A percentile compares a stretch with the other conserved stretches of the same genome.
phyloP scores from a whole-genome alignment of 495 filamentous ascomycete genomes.

The Tuber microsphaerosporum region DNA sequence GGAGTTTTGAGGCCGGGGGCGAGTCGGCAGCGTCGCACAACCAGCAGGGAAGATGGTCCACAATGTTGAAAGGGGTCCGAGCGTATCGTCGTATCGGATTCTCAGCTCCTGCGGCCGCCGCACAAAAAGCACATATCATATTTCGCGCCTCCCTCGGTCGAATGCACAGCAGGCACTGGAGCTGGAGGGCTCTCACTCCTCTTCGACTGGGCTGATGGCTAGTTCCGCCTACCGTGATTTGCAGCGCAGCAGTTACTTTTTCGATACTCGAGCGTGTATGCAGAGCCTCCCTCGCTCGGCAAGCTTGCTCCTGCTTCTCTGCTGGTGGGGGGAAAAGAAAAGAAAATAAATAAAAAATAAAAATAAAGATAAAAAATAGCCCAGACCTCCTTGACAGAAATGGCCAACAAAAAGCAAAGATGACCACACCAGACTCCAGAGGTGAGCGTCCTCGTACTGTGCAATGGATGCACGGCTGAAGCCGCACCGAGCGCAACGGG shows the following conservation, averaged over 20 bases:
- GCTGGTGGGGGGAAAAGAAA: not conserved
- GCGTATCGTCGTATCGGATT: slow-evolving; percentile 38
- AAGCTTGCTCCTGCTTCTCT: not conserved
- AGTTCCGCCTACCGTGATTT: slow-evolving; percentile 31
- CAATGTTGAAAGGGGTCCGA: slow-evolving; percentile 28
- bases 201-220: slow-evolving; percentile 24
- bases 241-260: slow-evolving; percentile 28
- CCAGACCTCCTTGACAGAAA: not conserved
- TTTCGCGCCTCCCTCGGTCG: slow-evolving; percentile 35
- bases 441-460: not conserved
- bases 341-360: no score
- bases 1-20: slow-evolving; percentile 25
- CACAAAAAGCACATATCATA: slow-evolving; percentile 26
- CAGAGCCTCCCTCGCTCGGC: slow-evolving; percentile 7
- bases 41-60: slow-evolving; percentile 30
- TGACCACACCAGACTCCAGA: slow-evolving; percentile 4
- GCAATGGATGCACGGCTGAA: slow-evolving; percentile 1
- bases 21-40: slow-evolving; percentile 30
- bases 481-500: slow-evolving; percentile 18
- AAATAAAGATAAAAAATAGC: no score
- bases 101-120: slow-evolving; percentile 28
- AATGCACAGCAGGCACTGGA: slow-evolving; percentile 31
- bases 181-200: not conserved
- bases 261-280: slow-evolving; percentile 19
- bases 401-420: slow-evolving; percentile 3